Base-by-base conservation (phyloP, 1,284 basidiomycete genomes). In the Pseudozyma thailandica region DNA sequence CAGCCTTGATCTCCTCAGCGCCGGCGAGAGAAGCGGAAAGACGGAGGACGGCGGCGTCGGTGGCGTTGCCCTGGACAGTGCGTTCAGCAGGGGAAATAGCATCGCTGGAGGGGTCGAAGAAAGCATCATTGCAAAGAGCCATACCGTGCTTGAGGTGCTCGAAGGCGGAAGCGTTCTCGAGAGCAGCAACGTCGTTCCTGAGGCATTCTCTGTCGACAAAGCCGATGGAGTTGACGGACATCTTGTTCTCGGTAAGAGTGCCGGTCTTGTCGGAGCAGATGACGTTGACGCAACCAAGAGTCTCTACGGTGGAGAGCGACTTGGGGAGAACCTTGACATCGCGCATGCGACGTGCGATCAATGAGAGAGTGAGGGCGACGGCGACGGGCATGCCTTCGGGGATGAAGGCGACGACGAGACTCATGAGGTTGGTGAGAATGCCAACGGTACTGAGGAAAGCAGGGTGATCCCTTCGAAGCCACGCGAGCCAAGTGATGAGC, bases 211-310 rank as follows among this genome's bases (percentile, higher is more conserved):
- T 49, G 84, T 86, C 55, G 85, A 79, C 18, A 83, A 73, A 57
- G 48, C 68, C 76, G 38, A 72, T 78, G 88, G 88, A 78, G 84
- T 84, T 62, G 60, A 74, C 76, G 12, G 60, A 58, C 74, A 78
- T 77, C 44, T 54, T 59, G 79, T 90, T 90, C 44, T 88, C 84
- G 12, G 90, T 91, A 46, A 91, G 83, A 9, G 90, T 91, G 9
- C 90, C 90, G 1, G 90, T 91, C 83, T 91, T 91, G 80, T 91
- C 90, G 5, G 89, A 90, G 18, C 89, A 89, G 20, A 90, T 83
- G 21, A 90, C 85, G 0, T 89, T 90, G 47, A 89, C 85, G 1
- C 85, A 84, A 0, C 89, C 88, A 25, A 91, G 85, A 2, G 90
- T 91, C 80, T 91, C 90, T 66, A 88, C 87, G 0, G 87, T 88